A percentile compares a stretch with the other conserved stretches of the same genome.
phyloP scores from a whole-genome alignment of 2,329 filamentous ascomycete genomes.

The Cladosporium cucumerinum region DNA sequence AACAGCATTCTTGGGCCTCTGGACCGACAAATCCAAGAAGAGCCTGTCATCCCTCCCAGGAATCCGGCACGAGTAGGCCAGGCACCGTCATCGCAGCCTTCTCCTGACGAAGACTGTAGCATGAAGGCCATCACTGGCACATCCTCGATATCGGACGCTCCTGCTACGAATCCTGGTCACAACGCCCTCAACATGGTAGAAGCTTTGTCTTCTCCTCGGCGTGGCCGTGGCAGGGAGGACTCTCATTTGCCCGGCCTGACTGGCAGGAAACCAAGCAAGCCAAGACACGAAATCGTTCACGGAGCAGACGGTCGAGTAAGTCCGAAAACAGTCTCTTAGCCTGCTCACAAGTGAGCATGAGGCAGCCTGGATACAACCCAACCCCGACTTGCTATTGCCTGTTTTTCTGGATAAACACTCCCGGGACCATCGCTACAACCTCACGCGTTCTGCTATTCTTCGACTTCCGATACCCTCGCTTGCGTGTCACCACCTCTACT shows the following conservation, averaged over 20 bases:
- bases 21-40: neutral
- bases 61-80: neutral
- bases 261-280: neutral
- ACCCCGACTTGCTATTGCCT: neutral
- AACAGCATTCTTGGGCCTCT: neutral
- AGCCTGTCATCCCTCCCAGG: neutral
- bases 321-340: neutral
- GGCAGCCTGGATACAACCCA: neutral
- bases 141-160: neutral
- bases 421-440: neutral
- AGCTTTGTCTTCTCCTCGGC: neutral
- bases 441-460: neutral
- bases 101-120: neutral
- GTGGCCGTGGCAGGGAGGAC: neutral
- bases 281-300: neutral
- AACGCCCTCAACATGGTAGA: neutral
- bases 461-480: neutral
- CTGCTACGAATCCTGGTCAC: neutral
- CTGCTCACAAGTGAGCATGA: neutral
- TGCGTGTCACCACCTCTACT: neutral
- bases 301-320: neutral
- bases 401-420: neutral
- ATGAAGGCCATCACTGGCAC: neutral
- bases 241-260: neutral
- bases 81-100: neutral